phyloP scores from a whole-genome alignment of 352 stramenopile genomes.

The Phytophthora aleatoria region DNA sequence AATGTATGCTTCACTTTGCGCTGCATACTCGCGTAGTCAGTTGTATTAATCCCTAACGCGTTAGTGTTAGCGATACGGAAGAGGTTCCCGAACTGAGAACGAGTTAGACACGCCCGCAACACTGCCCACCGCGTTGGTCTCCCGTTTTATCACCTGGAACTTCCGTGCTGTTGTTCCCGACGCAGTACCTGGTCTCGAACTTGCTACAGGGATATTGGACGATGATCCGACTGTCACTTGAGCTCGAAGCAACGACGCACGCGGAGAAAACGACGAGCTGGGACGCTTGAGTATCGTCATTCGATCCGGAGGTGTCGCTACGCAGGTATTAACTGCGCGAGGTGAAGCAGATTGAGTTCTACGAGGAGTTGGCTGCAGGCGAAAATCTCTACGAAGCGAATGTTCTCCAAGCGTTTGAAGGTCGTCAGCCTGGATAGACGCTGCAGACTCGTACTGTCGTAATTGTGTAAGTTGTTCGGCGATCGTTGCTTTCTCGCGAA shows the following conservation, averaged over 20 bases:
- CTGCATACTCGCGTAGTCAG: conserved; percentile 28
- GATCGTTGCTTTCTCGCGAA: conserved; percentile 46
- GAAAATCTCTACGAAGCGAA: background rate
- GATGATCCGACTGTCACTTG: conserved; percentile 10
- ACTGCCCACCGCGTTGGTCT: conserved; percentile 33
- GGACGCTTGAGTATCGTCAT: conserved; percentile 29
- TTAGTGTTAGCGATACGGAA: conserved; percentile 59
- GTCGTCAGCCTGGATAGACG: conserved; percentile 6
- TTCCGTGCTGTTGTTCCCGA: conserved; percentile 28
- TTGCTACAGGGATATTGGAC: conserved; percentile 5
- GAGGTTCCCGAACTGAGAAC: conserved; percentile 47
- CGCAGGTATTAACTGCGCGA: conserved; percentile 8
- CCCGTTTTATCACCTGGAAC: conserved; percentile 59
- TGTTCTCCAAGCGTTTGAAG: conserved; percentile 4
- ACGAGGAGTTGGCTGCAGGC: conserved; percentile 10
- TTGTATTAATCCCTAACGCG: conserved; percentile 3
- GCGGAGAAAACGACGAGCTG: conserved; percentile 52
- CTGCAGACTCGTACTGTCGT: conserved; percentile 9
- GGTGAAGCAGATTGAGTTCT: conserved; percentile 28
- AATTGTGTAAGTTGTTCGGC: conserved; percentile 54
- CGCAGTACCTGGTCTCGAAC: conserved; percentile 24
- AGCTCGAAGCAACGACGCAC: conserved; percentile 29
- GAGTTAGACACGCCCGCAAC: conserved; percentile 49
- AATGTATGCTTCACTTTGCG: conserved; percentile 42
- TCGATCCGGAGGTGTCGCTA: conserved; percentile 17